Evolutionary conservation across 179 eudicot genomes (phyloP), one percentile per base, ranked within the genome.

Genomic region (Spinacia oleracea): DNA sequence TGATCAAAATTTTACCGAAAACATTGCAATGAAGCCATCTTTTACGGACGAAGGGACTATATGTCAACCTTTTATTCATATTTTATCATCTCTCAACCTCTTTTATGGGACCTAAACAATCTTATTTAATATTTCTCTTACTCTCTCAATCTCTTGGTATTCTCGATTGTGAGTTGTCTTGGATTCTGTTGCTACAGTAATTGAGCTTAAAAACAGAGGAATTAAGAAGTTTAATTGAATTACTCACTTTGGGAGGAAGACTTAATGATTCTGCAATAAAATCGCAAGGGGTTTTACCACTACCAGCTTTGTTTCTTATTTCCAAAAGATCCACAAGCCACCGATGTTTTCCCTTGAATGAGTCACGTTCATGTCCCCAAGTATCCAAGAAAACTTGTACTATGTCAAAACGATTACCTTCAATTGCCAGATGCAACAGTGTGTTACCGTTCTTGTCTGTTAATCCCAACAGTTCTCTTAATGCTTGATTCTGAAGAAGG

Each of bases 401-500:
- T 6, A 81, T 16, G 7, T 55, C 66, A 51, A 60, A 81, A 45
- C 42, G 45, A 5, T 76, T 62, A 15, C 29, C 46, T 45, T 31
- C 20, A 50, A 81, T 76, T 7, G 83, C 80, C 16, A 81, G 11
- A 71, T 81, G 83, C 42, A 81, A 11, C 5, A 68, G 46, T 14
- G 80, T 81, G 34, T 81, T 81, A 18, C 80, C 80, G 4, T 81
- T 66, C 20, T 70, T 51, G 64, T 76, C 80, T 14, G 25, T 7
- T 16, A 9, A 27, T 27, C 0, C 4, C 14, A 73, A 46, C 21
- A 7, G n/a, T 0, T 7, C 20, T 55, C 53, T 58, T 14, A 43
- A 0, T 1, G 1, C 4, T 34, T 29, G 1, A 29, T 21, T 63
- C 10, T 16, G 64, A 5, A 21, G 32, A 2, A 46, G 43, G 9